A percentile compares a stretch with the other conserved stretches of the same genome.
These are phyloP conservation scores for Salvia rosmarinus DNA, from an alignment of 257 asterid genomes.

Conservation along the genomic window DNA sequence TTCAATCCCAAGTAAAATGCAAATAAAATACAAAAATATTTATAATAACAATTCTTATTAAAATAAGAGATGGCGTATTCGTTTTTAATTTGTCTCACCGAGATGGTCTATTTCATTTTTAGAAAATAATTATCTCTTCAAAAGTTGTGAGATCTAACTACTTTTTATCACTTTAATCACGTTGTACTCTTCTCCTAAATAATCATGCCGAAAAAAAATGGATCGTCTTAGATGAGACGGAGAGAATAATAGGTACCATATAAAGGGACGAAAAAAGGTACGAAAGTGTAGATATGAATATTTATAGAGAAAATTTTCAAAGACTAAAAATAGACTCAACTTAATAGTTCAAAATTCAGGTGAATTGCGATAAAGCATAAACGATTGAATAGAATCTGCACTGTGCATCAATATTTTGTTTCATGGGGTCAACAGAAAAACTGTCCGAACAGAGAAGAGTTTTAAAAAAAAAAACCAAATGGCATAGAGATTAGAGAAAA, in stretches of 20 bases:
- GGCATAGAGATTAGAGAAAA: conserved; percentile 20
- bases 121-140: too few species aligned
- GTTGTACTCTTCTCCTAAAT: too few species aligned
- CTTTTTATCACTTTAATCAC: too few species aligned
- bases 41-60: too few species aligned
- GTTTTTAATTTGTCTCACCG: too few species aligned
- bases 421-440: background rate
- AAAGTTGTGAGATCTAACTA: too few species aligned
- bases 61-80: too few species aligned
- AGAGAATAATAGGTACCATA: too few species aligned
- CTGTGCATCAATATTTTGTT: conserved; percentile 18
- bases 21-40: too few species aligned
- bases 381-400: background rate
- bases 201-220: too few species aligned
- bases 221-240: too few species aligned
- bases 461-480: background rate
- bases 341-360: background rate
- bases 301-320: background rate
- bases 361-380: background rate
- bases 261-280: background rate
- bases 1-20: background rate
- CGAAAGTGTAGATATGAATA: background rate
- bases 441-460: background rate
- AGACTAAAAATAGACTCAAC: background rate
- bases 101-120: too few species aligned